Base-by-base conservation (phyloP, 331 rosid species). In the Quercus lobata region DNA sequence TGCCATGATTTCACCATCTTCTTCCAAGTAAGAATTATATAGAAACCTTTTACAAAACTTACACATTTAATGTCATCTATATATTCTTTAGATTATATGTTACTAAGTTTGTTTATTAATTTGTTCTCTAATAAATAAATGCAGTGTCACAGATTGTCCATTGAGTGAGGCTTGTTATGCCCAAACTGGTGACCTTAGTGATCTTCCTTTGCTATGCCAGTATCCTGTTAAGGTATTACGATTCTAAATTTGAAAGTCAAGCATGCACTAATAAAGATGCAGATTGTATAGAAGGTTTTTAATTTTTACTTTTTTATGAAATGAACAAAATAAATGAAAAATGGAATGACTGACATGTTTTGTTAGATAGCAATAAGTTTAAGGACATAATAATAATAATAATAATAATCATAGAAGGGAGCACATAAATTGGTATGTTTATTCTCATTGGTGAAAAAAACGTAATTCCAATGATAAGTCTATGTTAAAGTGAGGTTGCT, bases 181-280 rank as follows among this genome's bases (percentile, higher is more conserved):
- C 4, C 97, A 94, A 79, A 94, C 98, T 2, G 98, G 98, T 34
- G 98, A 94, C 76, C 66, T 82, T 3, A 82, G 86, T 30, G 29
- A 22, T 11, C 97, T 94, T 86, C 98, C 98, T 71, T 91, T 94
- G 57, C 88, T 94, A 57, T 94, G 98, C 65, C 98, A 94, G 79
- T 94, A 94, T 84, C 98, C 98, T 63, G 94, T 92, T 24, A 94
- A 91, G 97, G 97, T 94, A 88, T 60, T 84, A 14, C 2, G 14
- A 56, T 70, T 24, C 17, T 55, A 14, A 73, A 57, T 52, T 30
- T 15, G 30, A 46, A 60, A 12, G 2, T 49, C 54, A 49, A 49
- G 54, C 54, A 49, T 14, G 54, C 16, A 49, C 54, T 49, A 49
- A 16, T 49, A 14, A 14, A 49, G 17, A 12, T 49, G 54, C 1